Conservation (phyloP, 2,329 filamentous ascomycete species). For the Penicillium sp. region DNA sequence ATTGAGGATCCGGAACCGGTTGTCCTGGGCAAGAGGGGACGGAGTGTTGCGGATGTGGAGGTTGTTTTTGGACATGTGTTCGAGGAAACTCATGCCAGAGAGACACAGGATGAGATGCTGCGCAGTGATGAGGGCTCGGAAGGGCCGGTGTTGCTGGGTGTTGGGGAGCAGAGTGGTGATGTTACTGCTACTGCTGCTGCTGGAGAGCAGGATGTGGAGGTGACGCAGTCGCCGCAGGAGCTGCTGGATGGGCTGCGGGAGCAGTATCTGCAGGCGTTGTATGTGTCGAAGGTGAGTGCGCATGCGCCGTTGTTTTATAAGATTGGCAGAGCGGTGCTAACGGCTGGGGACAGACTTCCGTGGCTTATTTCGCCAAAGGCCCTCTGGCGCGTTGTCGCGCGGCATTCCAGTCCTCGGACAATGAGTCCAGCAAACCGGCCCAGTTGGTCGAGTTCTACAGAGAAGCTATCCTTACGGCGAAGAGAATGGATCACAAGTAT, state of each 20-base stretch:
- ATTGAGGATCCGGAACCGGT: too few relatives aligned
- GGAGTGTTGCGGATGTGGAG: too few relatives aligned
- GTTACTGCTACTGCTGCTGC: slow-evolving; percentile 2
- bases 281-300: slow-evolving; percentile 38
- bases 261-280: slow-evolving; percentile 39
- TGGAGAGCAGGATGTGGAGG: slow-evolving; percentile 15
- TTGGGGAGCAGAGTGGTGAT: slow-evolving; percentile 8
- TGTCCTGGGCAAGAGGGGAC: too few relatives aligned
- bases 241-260: slow-evolving; percentile 30
- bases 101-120: too few relatives aligned
- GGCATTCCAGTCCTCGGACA: slow-evolving; percentile 33
- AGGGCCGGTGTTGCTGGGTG: slow-evolving; percentile 14
- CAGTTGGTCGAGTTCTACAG: slow-evolving; percentile 35
- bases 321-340: too few relatives aligned
- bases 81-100: too few relatives aligned
- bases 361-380: slow-evolving; percentile 47
- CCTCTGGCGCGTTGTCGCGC: slow-evolving; percentile 41
- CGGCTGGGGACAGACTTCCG: too few relatives aligned
- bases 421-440: too few relatives aligned
- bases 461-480: slow-evolving; percentile 37
- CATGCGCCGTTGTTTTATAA: too few relatives aligned
- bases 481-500: slow-evolving; percentile 43
- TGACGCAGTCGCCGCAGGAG: slow-evolving; percentile 28
- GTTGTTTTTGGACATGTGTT: too few relatives aligned
- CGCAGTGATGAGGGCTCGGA: too few relatives aligned